A percentile compares a stretch with the other conserved stretches of the same genome.
phyloP scores from a whole-genome alignment of 2,329 filamentous ascomycete genomes.

The Moelleriella libera region DNA sequence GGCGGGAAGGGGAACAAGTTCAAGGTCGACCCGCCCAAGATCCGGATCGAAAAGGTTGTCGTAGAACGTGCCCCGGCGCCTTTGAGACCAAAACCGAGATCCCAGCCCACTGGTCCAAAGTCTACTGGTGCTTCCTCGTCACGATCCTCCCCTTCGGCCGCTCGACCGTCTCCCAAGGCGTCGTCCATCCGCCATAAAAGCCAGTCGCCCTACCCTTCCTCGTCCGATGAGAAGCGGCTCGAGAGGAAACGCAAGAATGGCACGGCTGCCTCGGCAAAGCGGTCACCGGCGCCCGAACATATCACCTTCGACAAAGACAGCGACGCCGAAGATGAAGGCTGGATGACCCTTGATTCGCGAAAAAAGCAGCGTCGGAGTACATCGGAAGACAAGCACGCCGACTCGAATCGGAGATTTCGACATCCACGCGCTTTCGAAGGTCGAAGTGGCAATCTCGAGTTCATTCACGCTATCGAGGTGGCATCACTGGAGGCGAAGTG shows the following conservation, averaged over 20 bases:
- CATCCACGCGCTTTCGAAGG: constrained; percentile 31
- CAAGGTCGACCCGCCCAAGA: constrained; percentile 33
- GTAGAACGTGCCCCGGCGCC: constrained; percentile 23
- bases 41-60: constrained; percentile 38
- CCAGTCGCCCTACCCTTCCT: constrained; percentile 26
- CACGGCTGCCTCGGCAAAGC: constrained; percentile 10
- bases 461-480: constrained; percentile 46
- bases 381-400: constrained; percentile 25
- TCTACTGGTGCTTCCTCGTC: constrained; percentile 10
- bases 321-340: constrained; percentile 37
- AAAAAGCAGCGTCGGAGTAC: constrained; percentile 32
- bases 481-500: constrained; percentile 36
- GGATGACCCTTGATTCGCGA: constrained; percentile 30
- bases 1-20: constrained; percentile 31
- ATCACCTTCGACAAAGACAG: constrained; percentile 36
- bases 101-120: constrained; percentile 12
- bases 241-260: constrained; percentile 35
- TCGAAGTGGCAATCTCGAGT: constrained; percentile 23
- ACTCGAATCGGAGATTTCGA: constrained; percentile 31
- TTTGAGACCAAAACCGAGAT: constrained; percentile 21
- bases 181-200: constrained; percentile 21
- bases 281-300: constrained; percentile 32
- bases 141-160: constrained; percentile 18
- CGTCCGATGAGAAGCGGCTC: constrained; percentile 20
- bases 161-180: constrained; percentile 26